Evolutionary conservation across 148 eudicot genomes (phyloP).

Genomic region (Euryodendron excelsum): DNA sequence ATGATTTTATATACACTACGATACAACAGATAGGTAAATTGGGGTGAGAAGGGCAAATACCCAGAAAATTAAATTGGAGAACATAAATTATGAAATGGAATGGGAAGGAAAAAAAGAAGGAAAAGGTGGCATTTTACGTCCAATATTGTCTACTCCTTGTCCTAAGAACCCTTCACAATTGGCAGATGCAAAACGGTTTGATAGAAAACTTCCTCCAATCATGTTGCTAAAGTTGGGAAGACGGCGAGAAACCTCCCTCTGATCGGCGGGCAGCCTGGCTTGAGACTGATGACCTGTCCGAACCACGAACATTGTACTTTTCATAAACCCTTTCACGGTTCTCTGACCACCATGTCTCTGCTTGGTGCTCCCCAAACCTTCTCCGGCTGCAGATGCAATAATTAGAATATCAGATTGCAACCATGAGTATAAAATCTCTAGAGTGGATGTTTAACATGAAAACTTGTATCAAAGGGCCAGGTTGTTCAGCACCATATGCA

Average conservation of each 20-base stretch:
- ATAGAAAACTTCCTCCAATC: constrained; percentile 2
- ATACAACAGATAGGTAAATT: not conserved
- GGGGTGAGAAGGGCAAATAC: not conserved
- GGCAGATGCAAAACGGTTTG: not conserved
- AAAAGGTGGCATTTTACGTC: not conserved
- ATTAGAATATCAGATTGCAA: not conserved
- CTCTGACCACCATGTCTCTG: constrained; percentile 92
- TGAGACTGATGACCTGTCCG: constrained; percentile 65
- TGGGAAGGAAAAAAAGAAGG: no score
- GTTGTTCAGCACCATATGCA: not conserved
- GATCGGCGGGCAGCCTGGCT: constrained; percentile 59
- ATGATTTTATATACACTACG: constrained; percentile 12
- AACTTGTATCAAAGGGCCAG: not conserved
- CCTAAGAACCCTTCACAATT: not conserved
- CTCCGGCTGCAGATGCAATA: constrained; percentile 54
- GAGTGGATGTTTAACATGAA: not conserved
- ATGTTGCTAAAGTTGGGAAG: constrained; percentile 35
- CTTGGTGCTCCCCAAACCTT: constrained; percentile 85
- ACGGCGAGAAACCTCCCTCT: constrained; percentile 59
- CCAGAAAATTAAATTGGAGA: not conserved
- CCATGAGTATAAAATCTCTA: not conserved
- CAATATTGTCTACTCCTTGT: not conserved
- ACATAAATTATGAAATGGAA: not conserved
- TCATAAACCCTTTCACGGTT: constrained; percentile 82
- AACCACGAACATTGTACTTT: constrained; percentile 77